Evolutionary conservation across 371 early-diverging fungal genomes (phyloP), one percentile per base, ranked within the genome.

Genomic region (Rhizopus arrhizus): DNA sequence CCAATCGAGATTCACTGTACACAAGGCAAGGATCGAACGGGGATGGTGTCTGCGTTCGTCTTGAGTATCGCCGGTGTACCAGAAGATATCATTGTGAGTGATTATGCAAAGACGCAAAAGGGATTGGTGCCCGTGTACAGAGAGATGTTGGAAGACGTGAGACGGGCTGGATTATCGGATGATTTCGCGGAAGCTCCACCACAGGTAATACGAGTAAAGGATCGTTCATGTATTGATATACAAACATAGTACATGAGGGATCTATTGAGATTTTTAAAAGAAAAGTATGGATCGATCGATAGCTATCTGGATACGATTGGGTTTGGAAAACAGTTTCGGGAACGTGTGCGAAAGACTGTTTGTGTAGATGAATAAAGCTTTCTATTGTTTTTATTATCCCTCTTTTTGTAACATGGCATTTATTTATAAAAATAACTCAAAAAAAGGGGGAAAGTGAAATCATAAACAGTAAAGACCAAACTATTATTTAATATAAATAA

Each of bases 1-100:
- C 91, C 91, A 3, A 82, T 91, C 11, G 75, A 89, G 45, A 80
- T 91, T 34, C 91, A 91, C 61, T 91, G 91, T 70, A 86, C 89
- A 13, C 89, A 89, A 50, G 91, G 91, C 33, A 91, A 91, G 68
- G 91, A 91, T 58, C 75, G 91, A 55, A 91, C 91, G 3, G 91
- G 91, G 22, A 69, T 91, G 31, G 70, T 87, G 13, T 73, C 81
- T 31, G 83, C 85, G 45, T 66, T 92, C 16, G 54, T 90, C 3
- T 65, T 87, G 35, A 58, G 62, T 13, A 84, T 88, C 31, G 75
- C 82, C 32, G 86, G 81, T 32, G 89, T 88, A 1, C 78, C 84
- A 31, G 75, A 82, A 29, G 81, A 80, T 15, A 58, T 78, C 33
- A 86, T 92, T 54, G 80, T 86, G 9, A 66, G 58, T 6, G 91